A percentile compares a stretch with the other conserved stretches of the same genome.
Conservation (phyloP, 495 filamentous ascomycete species). For the Penicillium ucsense region DNA sequence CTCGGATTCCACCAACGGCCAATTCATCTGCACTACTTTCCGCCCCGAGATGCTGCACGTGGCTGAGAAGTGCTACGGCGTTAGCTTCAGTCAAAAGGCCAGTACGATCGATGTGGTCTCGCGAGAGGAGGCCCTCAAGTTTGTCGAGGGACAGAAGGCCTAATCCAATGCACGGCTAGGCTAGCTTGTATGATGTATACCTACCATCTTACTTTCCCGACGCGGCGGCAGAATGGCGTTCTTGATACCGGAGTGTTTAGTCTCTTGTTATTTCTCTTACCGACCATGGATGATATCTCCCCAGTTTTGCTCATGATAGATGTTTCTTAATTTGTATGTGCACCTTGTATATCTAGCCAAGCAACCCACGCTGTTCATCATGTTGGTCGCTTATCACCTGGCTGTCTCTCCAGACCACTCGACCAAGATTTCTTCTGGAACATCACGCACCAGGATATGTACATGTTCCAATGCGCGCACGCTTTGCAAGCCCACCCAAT, state of each 20-base stretch:
- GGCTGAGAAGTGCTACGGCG: conserved; percentile 96
- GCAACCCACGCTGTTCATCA: neutral
- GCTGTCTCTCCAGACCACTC: conserved; percentile 47
- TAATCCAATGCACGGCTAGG: conserved; percentile 7
- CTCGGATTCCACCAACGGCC: conserved; percentile 46
- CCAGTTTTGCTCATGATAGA: neutral
- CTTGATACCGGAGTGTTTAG: conserved; percentile 13
- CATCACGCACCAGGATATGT: conserved; percentile 57
- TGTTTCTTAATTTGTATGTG: neutral
- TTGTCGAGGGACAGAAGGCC: conserved; percentile 73
- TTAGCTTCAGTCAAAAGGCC: conserved; percentile 88
- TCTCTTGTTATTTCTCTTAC: neutral
- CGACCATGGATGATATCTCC: neutral
- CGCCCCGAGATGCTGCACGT: conserved; percentile 91
- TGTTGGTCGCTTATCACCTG: neutral
- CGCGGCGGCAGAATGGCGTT: conserved; percentile 11
- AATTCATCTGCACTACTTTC: conserved; percentile 94
- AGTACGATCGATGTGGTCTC: conserved; percentile 83
- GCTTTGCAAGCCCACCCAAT: conserved; percentile 82
- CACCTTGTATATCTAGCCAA: neutral
- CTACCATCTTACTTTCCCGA: conserved; percentile 1
- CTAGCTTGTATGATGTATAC: conserved; percentile 3
- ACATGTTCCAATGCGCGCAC: conserved; percentile 74
- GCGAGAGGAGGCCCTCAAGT: conserved; percentile 78
- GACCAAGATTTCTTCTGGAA: conserved; percentile 46